Percentiles rank a stretch among this genome's conserved stretches.
phyloP scores from a whole-genome alignment of 2,329 filamentous ascomycete species.

The Talaromyces sp. region DNA sequence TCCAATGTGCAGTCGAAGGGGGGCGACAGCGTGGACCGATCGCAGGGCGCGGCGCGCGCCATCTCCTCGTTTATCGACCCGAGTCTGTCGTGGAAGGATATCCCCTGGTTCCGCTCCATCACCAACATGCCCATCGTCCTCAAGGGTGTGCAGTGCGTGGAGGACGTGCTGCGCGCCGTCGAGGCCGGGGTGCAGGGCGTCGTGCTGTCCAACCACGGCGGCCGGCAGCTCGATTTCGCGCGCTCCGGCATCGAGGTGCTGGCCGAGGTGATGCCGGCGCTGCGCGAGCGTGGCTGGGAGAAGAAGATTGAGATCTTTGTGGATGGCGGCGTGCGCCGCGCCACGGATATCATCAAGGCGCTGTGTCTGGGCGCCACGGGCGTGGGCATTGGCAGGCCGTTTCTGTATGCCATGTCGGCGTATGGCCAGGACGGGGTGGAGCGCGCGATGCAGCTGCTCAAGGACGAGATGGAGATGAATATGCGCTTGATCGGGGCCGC shows the following conservation, averaged over 20 bases:
- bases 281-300: constrained; percentile 67
- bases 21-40: constrained; percentile 64
- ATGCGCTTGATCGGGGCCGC: constrained; percentile 88
- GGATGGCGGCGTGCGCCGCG: constrained; percentile 84
- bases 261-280: constrained; percentile 85
- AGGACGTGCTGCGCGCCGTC: constrained; percentile 85
- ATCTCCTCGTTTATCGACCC: constrained; percentile 98
- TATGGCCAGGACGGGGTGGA: constrained; percentile 86
- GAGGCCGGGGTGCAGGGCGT: constrained; percentile 80
- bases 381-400: constrained; percentile 89
- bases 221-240: constrained; percentile 87
- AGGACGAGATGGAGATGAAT: constrained; percentile 98
- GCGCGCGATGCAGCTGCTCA: constrained; percentile 83
- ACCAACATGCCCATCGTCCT: constrained; percentile 93
- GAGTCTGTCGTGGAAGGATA: constrained; percentile 85
- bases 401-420: constrained; percentile 91
- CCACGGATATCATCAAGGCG: constrained; percentile 93
- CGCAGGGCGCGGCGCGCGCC: constrained; percentile 86
- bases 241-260: constrained; percentile 85
- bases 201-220: constrained; percentile 93
- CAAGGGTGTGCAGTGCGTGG: constrained; percentile 93
- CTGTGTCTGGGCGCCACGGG: constrained; percentile 86
- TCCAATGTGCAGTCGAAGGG: constrained; percentile 72
- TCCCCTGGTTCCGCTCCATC: constrained; percentile 85
- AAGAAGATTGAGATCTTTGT: constrained; percentile 80